phyloP scores from a whole-genome alignment of 176 grass and related monocot species.

The Puya raimondii region DNA sequence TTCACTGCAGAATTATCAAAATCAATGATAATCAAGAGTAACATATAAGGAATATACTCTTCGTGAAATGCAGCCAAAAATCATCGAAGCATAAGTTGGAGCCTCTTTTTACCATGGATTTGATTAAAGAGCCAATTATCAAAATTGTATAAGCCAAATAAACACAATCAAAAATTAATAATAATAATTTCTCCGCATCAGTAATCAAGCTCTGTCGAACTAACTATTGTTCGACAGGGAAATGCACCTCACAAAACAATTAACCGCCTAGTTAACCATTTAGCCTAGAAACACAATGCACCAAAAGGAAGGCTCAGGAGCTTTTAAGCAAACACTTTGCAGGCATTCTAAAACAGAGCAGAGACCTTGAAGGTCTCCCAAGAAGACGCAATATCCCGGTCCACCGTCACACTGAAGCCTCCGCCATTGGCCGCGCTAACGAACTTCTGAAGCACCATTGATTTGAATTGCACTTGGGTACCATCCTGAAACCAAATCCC shows the following conservation, averaged over 20 bases:
- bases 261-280: background rate
- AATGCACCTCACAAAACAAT: too few species aligned
- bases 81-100: background rate
- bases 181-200: background rate
- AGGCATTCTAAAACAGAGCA: conserved; percentile 10
- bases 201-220: background rate
- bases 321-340: background rate
- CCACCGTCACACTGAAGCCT: conserved; percentile 39
- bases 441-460: conserved; percentile 59
- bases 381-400: conserved; percentile 45
- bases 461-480: conserved; percentile 73
- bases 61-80: background rate
- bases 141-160: background rate
- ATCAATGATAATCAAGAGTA: background rate
- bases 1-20: background rate
- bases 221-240: too few species aligned
- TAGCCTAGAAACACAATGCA: background rate
- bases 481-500: conserved; percentile 49
- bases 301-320: background rate
- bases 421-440: conserved; percentile 34
- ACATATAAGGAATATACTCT: background rate
- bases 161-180: background rate
- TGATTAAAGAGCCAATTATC: background rate
- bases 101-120: background rate
- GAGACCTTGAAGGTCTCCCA: conserved; percentile 89